Base-by-base conservation (phyloP, 768 basidiomycete species). In the Boletus rubroflammeus region DNA sequence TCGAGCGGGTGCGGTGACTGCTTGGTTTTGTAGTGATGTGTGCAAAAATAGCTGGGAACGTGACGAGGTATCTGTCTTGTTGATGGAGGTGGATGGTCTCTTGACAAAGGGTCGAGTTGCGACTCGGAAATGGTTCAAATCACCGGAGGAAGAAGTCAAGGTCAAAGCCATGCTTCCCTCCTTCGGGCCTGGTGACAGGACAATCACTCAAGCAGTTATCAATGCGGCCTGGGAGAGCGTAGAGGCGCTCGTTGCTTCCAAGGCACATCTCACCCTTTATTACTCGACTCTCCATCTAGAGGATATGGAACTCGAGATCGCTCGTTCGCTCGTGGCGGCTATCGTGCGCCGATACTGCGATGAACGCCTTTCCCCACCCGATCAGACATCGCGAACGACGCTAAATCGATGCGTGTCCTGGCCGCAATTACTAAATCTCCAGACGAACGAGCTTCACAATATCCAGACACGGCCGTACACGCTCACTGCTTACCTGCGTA, bases 221-320 rank as follows among this genome's bases (percentile, higher is more conserved):
- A 76, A 83, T 53, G 55, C 56, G 2, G 73, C 75, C 9, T 85
- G 85, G 85, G 68, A 62, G 31, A 44, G 63, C 43, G 76, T 73
- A 28, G 73, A 78, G 59, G 58, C 66, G 54, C 50, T 72, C 25
- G 56, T 53, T 6, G 32, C 58, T 47, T 72, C 64, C 31, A 63
- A 54, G 19, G 40, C 61, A 7, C 54, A 65, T 47, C 60, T 66
- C 55, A 21, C 62, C 56, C 56, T 56, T 50, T 72, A 44, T 53
- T 62, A 49, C 46, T 60, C 62, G 52, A 60, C 67, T 54, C 72
- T 53, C 56, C 62, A 60, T 47, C 66, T 84, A 42, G 73, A 75
- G 34, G 81, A 83, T 42, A 71, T 79, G 60, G 83, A 85, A 64
- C 65, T 83, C 19, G 83, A 85, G 59, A 80, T 75, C n/a, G 79